These are phyloP conservation scores for Hymenoscyphus albidus DNA, from an alignment of 2,329 filamentous ascomycete genomes.

Conservation along the genomic window DNA sequence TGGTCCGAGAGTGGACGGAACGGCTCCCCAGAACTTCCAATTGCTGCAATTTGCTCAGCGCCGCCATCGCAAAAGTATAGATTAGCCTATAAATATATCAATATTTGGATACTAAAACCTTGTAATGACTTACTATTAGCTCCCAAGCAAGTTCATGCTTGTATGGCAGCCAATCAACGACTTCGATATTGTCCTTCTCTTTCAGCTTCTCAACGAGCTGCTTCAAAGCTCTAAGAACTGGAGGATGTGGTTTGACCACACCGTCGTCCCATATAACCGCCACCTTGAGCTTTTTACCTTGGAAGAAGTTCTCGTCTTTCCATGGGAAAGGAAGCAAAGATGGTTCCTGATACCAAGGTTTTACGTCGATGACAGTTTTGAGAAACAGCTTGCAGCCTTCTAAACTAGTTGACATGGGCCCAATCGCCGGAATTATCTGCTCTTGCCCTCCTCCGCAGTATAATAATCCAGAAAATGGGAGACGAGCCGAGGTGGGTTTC, in stretches of 20 bases:
- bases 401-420: slow-evolving; percentile 51
- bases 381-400: slow-evolving; percentile 44
- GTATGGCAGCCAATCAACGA: slow-evolving; percentile 53
- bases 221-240: slow-evolving; percentile 52
- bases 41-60: slow-evolving; percentile 46
- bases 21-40: slow-evolving; percentile 54
- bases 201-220: slow-evolving; percentile 51
- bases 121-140: slow-evolving; percentile 41
- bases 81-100: slow-evolving; percentile 22
- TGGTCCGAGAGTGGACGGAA: slow-evolving; percentile 54
- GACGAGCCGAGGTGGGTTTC: slow-evolving; percentile 30
- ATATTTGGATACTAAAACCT: not conserved
- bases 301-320: slow-evolving; percentile 38
- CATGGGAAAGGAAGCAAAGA: slow-evolving; percentile 51
- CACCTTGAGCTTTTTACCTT: slow-evolving; percentile 50
- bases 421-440: slow-evolving; percentile 45
- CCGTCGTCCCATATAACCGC: slow-evolving; percentile 58
- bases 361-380: slow-evolving; percentile 38
- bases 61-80: slow-evolving; percentile 59
- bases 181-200: slow-evolving; percentile 43
- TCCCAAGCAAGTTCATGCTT: slow-evolving; percentile 49
- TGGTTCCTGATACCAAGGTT: slow-evolving; percentile 51
- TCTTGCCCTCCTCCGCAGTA: slow-evolving; percentile 29
- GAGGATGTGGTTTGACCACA: slow-evolving; percentile 57
- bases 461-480: slow-evolving; percentile 25